Conservation (phyloP, 2,329 filamentous ascomycete genomes). For the Calonectria ilicicola region DNA sequence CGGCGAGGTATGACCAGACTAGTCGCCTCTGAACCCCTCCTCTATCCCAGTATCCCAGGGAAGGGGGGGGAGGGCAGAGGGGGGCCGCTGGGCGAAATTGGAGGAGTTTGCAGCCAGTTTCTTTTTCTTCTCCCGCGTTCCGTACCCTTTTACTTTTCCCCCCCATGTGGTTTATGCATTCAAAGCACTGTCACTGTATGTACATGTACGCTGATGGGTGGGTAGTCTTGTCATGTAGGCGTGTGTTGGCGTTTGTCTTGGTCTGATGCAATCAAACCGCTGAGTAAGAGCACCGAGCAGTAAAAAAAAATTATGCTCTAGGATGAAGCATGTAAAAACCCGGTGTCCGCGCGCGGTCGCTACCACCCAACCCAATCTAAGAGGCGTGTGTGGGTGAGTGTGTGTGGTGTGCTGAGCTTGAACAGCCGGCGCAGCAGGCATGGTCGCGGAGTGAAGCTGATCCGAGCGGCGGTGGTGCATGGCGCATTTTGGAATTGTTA, state of each 20-base stretch:
- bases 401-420: not conserved
- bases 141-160: not conserved
- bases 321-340: slow-evolving; percentile 15
- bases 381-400: not conserved
- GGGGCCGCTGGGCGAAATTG: not conserved
- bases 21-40: not conserved
- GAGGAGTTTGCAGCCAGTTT: slow-evolving; percentile 10
- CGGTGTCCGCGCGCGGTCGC: not conserved
- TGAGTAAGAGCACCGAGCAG: slow-evolving; percentile 6
- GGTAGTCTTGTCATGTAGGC: slow-evolving; percentile 2
- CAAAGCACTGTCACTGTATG: not conserved
- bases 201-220: not conserved
- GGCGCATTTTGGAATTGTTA: not conserved
- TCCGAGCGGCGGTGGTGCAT: slow-evolving; percentile 7
- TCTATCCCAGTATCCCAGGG: not conserved
- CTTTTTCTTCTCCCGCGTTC: not conserved
- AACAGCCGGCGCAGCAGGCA: slow-evolving; percentile 19
- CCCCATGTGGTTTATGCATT: slow-evolving; percentile 11
- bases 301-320: not conserved
- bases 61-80: not conserved
- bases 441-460: not conserved
- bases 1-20: not conserved
- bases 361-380: not conserved
- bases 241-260: slow-evolving; percentile 5
- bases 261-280: slow-evolving; percentile 4